A percentile compares a stretch with the other conserved stretches of the same genome.
Conservation (phyloP, 345 rosid species). For the Pistacia vera region DNA sequence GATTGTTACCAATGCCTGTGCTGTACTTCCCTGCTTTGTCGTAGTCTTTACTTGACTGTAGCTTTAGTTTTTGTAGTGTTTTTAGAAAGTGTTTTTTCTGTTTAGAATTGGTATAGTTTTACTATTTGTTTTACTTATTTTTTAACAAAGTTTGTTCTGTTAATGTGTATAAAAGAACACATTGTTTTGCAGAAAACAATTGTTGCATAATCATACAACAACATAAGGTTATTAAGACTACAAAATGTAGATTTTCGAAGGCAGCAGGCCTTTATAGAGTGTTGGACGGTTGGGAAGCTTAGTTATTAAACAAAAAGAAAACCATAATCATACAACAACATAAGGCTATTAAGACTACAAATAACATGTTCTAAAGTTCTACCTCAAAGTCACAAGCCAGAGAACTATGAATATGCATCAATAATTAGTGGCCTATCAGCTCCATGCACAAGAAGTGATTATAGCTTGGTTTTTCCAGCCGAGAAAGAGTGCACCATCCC, state of each 20-base stretch:
- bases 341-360: constrained; percentile 11
- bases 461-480: constrained; percentile 89
- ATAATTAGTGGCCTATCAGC: constrained; percentile 31
- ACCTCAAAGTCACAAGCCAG: constrained; percentile 7
- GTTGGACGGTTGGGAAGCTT: not conserved
- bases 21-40: constrained; percentile 54
- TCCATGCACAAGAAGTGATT: constrained; percentile 85
- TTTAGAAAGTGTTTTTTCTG: too few species aligned
- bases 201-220: not conserved
- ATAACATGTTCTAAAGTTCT: constrained; percentile 8
- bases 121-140: too few species aligned
- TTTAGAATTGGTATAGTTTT: too few species aligned
- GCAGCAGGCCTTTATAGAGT: not conserved
- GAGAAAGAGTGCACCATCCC: constrained; percentile 73
- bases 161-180: not conserved
- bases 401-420: not conserved
- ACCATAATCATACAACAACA: not conserved
- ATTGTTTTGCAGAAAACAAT: not conserved
- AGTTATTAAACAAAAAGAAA: constrained; percentile 1
- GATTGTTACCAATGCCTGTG: constrained; percentile 37
- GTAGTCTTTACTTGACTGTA: constrained; percentile 35
- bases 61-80: too few species aligned
- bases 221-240: too few species aligned
- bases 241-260: not conserved
- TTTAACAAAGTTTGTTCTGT: too few species aligned